These are phyloP conservation scores for Aspergillus hortae DNA, from an alignment of 2,329 filamentous ascomycete genomes.

Conservation along the genomic window DNA sequence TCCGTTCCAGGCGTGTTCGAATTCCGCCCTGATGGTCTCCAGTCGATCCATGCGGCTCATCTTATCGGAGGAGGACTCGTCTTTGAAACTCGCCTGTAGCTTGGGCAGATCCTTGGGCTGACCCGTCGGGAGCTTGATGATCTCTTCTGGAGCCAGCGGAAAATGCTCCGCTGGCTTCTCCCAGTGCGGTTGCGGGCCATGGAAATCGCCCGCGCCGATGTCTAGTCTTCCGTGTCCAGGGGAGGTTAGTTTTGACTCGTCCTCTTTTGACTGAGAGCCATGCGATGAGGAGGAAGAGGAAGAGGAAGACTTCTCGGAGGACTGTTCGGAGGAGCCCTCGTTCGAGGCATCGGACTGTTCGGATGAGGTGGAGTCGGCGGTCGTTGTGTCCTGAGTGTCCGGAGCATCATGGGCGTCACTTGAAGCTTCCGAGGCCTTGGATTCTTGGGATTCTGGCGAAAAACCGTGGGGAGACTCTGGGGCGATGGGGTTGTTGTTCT, in stretches of 20 bases:
- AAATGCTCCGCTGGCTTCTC: conserved; percentile 69
- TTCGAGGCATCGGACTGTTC: not conserved
- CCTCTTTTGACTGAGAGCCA: conserved; percentile 4
- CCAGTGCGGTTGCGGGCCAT: conserved; percentile 59
- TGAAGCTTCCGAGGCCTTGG: not conserved
- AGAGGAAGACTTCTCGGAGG: not conserved
- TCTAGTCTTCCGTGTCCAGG: conserved; percentile 34
- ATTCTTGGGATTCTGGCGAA: not conserved
- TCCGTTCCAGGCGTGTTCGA: conserved; percentile 74
- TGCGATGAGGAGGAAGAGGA: not conserved
- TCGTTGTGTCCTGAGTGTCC: not conserved
- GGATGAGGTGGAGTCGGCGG: not conserved
- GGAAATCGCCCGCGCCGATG: conserved; percentile 15
- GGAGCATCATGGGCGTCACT: not conserved
- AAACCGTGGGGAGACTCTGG: not conserved
- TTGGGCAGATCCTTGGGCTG: conserved; percentile 66
- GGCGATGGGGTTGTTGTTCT: not conserved
- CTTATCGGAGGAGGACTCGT: conserved; percentile 59
- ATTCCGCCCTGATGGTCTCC: conserved; percentile 66
- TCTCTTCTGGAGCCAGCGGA: conserved; percentile 65
- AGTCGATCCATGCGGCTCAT: conserved; percentile 63
- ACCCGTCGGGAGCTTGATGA: conserved; percentile 73
- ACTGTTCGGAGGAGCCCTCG: not conserved
- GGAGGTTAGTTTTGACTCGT: conserved; percentile 6
- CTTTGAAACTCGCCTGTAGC: conserved; percentile 69